Percentiles rank a stretch among this genome's conserved stretches.
Evolutionary conservation across 202 grass and related monocot genomes (phyloP).

Genomic region (Dendrocalamus latiflorus): DNA sequence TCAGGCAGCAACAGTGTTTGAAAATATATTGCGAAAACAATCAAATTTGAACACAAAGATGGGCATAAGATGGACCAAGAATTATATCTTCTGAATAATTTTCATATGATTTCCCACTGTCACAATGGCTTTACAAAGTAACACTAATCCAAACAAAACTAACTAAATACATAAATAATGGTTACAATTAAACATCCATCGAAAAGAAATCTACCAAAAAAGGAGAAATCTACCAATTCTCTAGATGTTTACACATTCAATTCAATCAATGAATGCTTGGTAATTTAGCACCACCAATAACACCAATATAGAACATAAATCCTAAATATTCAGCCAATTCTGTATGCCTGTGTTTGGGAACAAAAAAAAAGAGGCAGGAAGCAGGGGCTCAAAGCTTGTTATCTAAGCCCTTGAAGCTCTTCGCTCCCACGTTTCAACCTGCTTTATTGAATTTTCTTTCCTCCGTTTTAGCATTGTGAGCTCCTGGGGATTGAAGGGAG

Average conservation of each 20-base stretch:
- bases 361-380: neutral
- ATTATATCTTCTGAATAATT: neutral
- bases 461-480: constrained; percentile 35
- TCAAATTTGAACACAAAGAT: neutral
- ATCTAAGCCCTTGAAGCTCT: constrained; percentile 13
- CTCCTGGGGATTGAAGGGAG: constrained; percentile 45
- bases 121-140: constrained; percentile 16
- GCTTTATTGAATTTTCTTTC: constrained; percentile 62
- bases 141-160: neutral
- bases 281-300: neutral
- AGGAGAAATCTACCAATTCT: neutral
- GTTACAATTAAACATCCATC: neutral
- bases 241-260: neutral
- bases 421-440: constrained; percentile 70
- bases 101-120: neutral
- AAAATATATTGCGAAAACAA: neutral
- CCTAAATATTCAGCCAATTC: neutral
- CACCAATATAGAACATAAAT: neutral
- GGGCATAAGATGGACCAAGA: neutral
- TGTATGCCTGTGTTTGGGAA: neutral
- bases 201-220: neutral
- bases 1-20: too few relatives aligned
- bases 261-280: neutral
- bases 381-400: neutral
- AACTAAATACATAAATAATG: constrained; percentile 3